A percentile compares a stretch with the other conserved stretches of the same genome.
Evolutionary conservation across 2,329 filamentous ascomycete species (phyloP).

Genomic region (Apiospora koreana): DNA sequence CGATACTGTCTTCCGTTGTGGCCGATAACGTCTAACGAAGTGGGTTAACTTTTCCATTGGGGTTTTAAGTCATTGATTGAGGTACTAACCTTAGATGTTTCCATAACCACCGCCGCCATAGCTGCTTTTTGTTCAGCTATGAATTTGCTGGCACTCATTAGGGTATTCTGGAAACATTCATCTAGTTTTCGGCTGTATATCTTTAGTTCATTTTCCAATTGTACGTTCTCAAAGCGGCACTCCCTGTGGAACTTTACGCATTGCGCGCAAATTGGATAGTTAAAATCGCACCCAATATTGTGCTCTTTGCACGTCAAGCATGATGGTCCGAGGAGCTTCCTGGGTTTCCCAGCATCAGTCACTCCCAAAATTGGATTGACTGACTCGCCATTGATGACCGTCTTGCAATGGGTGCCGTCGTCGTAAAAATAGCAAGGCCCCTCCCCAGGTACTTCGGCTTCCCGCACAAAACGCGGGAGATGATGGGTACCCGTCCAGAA

Average conservation of each 20-base stretch:
- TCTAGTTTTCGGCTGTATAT: too few species aligned
- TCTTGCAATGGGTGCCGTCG: slow-evolving; percentile 80
- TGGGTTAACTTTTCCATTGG: too few species aligned
- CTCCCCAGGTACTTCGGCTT: slow-evolving; percentile 72
- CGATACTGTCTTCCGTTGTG: too few species aligned
- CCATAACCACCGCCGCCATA: too few species aligned
- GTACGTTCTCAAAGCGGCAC: slow-evolving; percentile 77
- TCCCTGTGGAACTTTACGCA: slow-evolving; percentile 87
- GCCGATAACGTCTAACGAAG: too few species aligned
- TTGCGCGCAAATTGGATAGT: slow-evolving; percentile 83
- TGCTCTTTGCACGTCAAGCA: slow-evolving; percentile 92
- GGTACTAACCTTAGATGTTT: too few species aligned
- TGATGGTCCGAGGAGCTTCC: slow-evolving; percentile 83
- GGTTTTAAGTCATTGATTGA: too few species aligned
- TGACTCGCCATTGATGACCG: slow-evolving; percentile 78
- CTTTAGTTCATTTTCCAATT: too few species aligned
- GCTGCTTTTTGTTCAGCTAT: too few species aligned
- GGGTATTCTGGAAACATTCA: too few species aligned
- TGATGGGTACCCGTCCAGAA: slow-evolving; percentile 71
- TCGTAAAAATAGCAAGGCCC: slow-evolving; percentile 85
- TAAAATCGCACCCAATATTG: slow-evolving; percentile 96
- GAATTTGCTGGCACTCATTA: too few species aligned
- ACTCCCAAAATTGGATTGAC: slow-evolving; percentile 93
- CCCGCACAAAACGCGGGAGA: slow-evolving; percentile 62
- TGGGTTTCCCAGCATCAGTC: slow-evolving; percentile 90